Conservation (phyloP, 129 eudicot genomes). For the Flaveria bidentis region DNA sequence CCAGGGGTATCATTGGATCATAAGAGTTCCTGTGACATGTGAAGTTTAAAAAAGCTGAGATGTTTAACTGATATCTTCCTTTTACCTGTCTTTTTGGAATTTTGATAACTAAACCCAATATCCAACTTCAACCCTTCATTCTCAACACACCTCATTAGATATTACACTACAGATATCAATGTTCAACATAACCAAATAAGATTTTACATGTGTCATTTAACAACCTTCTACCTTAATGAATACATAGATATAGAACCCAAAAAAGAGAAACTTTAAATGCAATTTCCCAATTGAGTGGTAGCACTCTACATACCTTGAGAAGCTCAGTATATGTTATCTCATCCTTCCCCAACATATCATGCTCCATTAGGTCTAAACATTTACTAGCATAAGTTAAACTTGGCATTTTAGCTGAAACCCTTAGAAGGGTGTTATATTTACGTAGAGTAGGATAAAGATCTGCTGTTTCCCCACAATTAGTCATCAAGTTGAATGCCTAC, state of each 20-base stretch:
- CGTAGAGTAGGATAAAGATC: constrained; percentile 47
- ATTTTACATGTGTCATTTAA: neutral
- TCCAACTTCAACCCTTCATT: neutral
- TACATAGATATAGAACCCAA: neutral
- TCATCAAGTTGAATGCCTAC: constrained; percentile 74
- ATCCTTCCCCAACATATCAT: constrained; percentile 63
- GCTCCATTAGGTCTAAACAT: constrained; percentile 80
- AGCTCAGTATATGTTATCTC: constrained; percentile 66
- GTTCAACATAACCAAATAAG: constrained; percentile 18
- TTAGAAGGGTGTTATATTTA: constrained; percentile 56
- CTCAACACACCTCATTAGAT: neutral
- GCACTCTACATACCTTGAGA: constrained; percentile 56
- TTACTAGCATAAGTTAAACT: constrained; percentile 44
- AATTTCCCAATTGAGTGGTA: neutral
- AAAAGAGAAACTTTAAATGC: neutral
- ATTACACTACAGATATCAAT: neutral
- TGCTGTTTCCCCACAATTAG: constrained; percentile 42
- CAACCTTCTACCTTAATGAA: neutral
- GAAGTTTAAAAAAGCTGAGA: neutral
- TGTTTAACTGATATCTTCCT: neutral
- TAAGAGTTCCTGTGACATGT: neutral
- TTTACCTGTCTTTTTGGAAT: neutral
- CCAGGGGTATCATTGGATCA: neutral
- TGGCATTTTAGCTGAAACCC: constrained; percentile 44
- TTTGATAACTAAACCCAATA: neutral